Base-by-base conservation (phyloP, 1,284 basidiomycete species). In the Pisolithus thermaeus region DNA sequence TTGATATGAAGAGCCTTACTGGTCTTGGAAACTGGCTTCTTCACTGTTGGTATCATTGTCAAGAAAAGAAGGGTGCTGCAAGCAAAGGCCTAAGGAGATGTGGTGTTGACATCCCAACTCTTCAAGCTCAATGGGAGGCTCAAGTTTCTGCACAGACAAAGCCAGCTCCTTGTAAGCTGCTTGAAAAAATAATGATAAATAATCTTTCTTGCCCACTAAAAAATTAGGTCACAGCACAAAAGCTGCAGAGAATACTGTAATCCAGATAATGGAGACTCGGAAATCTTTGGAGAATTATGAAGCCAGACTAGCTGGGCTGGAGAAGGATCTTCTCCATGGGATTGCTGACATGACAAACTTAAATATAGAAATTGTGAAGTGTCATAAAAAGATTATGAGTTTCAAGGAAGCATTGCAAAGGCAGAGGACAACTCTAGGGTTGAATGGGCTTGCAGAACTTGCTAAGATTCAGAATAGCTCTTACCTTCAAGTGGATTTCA, bases 11-110 rank as follows among this genome's bases (percentile, higher is more conserved):
- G 28, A 49, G 36, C 1, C 49, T 60, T 4, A 7, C n/a, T 27
- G 22, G 38, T 7, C 32, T 62, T 3, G 61, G 54, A 11, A 40
- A 53, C 3, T 63, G 57, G 61, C 46, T 61, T 14, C 27, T 12
- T 7, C 47, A 53, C 3, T 46, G 43, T 12, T 53, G 47, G 39
- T 28, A 35, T 6, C 51, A 56, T 27, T 51, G 52, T 38, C 14
- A 41, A 28, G 27, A 22, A 1, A 50, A 52, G 30, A 47, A 49
- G 22, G 20, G 14, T 5, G 51, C 49, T 5, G 59, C 55, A 11
- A 20, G 22, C 18, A 11, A 40, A 9, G 39, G 39, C 7, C 39
- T 40, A 5, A 23, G 18, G 37, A 30, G 30, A n/a, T 25, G 9
- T 22, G 11, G 23, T 9, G 22, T 23, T 30, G 28, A 16, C 12